Evolutionary conservation across 352 stramenopile genomes (phyloP).

Genomic region (Globisporangium ultimum): DNA sequence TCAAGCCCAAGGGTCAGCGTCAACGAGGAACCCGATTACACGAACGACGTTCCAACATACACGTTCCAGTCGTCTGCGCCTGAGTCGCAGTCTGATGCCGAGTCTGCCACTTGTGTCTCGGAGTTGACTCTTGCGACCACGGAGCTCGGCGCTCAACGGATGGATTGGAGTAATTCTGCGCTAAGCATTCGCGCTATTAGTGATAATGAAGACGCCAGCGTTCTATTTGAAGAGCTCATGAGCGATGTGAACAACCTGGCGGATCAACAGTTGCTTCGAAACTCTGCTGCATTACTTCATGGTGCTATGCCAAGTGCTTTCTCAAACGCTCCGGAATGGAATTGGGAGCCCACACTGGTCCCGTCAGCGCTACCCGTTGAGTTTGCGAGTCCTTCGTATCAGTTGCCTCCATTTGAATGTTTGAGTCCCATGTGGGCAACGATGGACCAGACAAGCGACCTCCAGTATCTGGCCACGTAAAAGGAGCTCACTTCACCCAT

Average conservation of each 20-base stretch:
- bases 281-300: neutral
- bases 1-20: neutral
- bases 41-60: neutral
- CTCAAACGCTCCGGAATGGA: neutral
- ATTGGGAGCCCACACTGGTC: neutral
- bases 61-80: neutral
- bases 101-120: neutral
- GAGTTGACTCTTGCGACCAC: neutral
- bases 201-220: neutral
- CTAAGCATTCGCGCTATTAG: neutral
- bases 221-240: slow-evolving; percentile 1
- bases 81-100: neutral
- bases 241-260: neutral
- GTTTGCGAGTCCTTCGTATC: neutral
- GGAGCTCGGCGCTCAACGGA: neutral
- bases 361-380: neutral
- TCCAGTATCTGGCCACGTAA: neutral
- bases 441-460: neutral
- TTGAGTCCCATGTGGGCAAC: neutral
- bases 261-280: slow-evolving; percentile 2
- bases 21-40: neutral
- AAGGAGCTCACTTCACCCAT: too few relatives aligned
- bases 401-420: neutral
- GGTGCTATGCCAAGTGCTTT: neutral
- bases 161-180: neutral